Evolutionary conservation across 148 eudicot genomes (phyloP), one percentile per base, ranked within the genome.

Genomic region (Silene conica): DNA sequence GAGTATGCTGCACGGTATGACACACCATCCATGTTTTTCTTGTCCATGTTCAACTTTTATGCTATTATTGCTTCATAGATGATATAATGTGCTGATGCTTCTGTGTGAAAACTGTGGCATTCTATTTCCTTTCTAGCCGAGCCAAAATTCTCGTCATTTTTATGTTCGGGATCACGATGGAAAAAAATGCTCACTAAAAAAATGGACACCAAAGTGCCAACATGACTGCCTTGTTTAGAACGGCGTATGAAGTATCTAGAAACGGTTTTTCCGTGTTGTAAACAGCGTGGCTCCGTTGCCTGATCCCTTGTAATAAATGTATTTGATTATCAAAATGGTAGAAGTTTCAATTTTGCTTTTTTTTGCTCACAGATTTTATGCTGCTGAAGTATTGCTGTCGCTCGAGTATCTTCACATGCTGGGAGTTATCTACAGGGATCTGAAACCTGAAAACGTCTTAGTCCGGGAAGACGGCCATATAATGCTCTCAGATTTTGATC

Each of bases 321-420:
- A 9, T 61, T 2, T 25, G 21, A 8, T 26, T 15, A 21, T 20
- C n/a, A 10, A 60, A 62, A 21, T 58, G 50, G 54, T 72, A 1
- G 22, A 18, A 25, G 45, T 52, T 28, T 20, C 57, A 28, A 38
- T 38, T 38, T 34, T 38, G 0, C 38, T 58, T 6, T 38, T 58
- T 6, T 56, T 25, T 46, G 1, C 55, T 20, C 26, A 20, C 86
- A 91, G 97, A 86, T 91, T 91, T 79, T 91, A 91, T 78, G 97
- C 97, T 21, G 93, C 93, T 26, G 97, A 91, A 84, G 93, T 91
- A 64, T 80, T 91, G 41, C 73, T 91, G 75, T 91, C 93, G 13
- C 88, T 91, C 6, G 97, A 91, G 84, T 91, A 91, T 80, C 89
- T 91, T 50, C 97, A 91, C 84, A 91, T 91, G 97, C 87, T 91